Conservation (phyloP, 1,284 basidiomycete genomes). For the Gymnopus androsaceus region DNA sequence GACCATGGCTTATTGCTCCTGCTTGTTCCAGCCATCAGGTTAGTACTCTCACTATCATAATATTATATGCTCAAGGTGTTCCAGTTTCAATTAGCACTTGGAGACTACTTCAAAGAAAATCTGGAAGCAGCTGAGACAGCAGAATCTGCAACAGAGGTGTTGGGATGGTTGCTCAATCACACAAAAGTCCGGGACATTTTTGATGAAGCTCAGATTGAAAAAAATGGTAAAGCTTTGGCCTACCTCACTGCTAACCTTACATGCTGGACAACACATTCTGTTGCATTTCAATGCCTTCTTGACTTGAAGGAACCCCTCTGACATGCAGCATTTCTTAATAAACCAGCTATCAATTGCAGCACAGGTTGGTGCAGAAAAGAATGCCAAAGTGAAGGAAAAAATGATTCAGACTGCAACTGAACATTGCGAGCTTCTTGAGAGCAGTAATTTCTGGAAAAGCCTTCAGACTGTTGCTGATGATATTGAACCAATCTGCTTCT, state of each 20-base stretch:
- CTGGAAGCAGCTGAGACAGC: conserved; percentile 20
- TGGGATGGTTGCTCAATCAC: conserved; percentile 28
- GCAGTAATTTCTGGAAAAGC: too few relatives aligned
- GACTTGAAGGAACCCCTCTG: conserved; percentile 23
- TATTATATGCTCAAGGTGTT: too few relatives aligned
- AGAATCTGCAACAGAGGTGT: conserved; percentile 24
- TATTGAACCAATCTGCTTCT: too few relatives aligned
- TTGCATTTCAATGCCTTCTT: conserved; percentile 25
- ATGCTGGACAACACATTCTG: conserved; percentile 28
- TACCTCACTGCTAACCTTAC: conserved; percentile 30
- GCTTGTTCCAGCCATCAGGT: too few relatives aligned
- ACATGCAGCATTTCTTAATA: conserved; percentile 20
- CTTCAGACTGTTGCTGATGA: too few relatives aligned
- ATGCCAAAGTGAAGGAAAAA: too few relatives aligned
- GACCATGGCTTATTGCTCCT: too few relatives aligned
- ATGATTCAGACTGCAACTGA: too few relatives aligned
- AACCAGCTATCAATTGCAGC: conserved; percentile 23
- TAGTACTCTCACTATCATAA: too few relatives aligned
- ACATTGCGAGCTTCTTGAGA: too few relatives aligned
- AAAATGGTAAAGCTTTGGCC: conserved; percentile 22
- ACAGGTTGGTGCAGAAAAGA: conserved; percentile 29
- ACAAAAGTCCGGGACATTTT: conserved; percentile 25
- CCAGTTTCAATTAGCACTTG: too few relatives aligned
- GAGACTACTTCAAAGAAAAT: conserved; percentile 28
- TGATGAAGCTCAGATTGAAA: conserved; percentile 21